These are phyloP conservation scores for Eucalyptus pauciflora DNA, from an alignment of 345 rosid genomes.

Conservation along the genomic window DNA sequence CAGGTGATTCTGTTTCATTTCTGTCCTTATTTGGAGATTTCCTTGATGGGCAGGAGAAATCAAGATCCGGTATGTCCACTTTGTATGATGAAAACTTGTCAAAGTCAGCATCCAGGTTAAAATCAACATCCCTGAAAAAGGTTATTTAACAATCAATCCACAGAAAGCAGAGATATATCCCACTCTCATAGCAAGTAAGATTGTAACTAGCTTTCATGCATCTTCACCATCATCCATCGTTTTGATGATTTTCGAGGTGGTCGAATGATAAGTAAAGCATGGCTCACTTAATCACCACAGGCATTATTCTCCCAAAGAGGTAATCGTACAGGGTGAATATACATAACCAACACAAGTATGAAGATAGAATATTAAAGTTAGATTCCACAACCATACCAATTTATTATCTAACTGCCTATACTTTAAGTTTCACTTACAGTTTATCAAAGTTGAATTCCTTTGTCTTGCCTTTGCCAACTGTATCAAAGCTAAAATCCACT, in stretches of 20 bases:
- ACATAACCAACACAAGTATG: background rate
- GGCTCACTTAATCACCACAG: background rate
- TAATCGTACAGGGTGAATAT: background rate
- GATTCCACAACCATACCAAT: background rate
- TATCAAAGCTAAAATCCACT: constrained; percentile 50
- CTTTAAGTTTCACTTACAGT: constrained; percentile 38
- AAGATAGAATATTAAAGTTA: background rate
- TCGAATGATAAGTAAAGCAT: background rate
- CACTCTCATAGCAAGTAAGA: background rate
- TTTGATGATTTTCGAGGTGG: background rate
- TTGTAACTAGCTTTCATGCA: background rate
- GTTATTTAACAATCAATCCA: background rate
- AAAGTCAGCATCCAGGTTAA: constrained; percentile 66
- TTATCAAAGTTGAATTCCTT: constrained; percentile 53
- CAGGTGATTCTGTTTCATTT: constrained; percentile 27
- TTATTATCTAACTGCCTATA: background rate
- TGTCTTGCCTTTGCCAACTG: constrained; percentile 27
- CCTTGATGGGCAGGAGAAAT: constrained; percentile 48
- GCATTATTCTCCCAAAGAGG: background rate
- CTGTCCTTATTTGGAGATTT: constrained; percentile 36
- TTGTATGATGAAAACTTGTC: constrained; percentile 67
- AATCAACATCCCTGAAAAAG: constrained; percentile 69
- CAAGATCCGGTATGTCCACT: constrained; percentile 75
- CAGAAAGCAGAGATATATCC: background rate
- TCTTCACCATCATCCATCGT: background rate